A percentile compares a stretch with the other conserved stretches of the same genome.
These are phyloP conservation scores for Xerocomellus amylosporus DNA, from an alignment of 768 basidiomycete species.

Conservation along the genomic window DNA sequence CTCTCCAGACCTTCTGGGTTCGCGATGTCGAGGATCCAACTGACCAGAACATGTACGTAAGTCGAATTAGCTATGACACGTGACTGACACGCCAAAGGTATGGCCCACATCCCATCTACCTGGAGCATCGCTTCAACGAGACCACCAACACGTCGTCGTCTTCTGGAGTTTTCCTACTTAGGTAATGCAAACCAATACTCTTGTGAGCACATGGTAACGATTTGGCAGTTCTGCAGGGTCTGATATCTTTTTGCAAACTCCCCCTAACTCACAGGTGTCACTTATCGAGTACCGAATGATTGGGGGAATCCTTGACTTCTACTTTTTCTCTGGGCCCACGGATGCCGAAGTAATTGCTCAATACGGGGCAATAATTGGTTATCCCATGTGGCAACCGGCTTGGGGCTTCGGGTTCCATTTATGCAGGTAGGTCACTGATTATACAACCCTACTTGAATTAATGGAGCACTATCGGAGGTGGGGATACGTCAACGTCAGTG, in stretches of 20 bases:
- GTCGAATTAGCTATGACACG: background rate
- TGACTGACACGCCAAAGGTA: constrained; percentile 41
- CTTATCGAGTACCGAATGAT: constrained; percentile 70
- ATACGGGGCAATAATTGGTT: constrained; percentile 63
- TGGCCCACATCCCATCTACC: constrained; percentile 68
- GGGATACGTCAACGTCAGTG: constrained; percentile 52
- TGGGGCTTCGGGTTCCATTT: constrained; percentile 83
- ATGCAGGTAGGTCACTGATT: constrained; percentile 43
- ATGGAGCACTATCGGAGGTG: constrained; percentile 25
- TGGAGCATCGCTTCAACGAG: constrained; percentile 67
- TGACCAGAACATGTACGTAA: constrained; percentile 61
- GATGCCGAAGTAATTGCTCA: constrained; percentile 63
- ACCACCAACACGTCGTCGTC: constrained; percentile 51
- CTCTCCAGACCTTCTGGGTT: constrained; percentile 68
- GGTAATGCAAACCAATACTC: constrained; percentile 34
- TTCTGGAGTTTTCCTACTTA: constrained; percentile 76
- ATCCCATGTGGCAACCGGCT: constrained; percentile 67
- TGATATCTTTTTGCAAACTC: constrained; percentile 67
- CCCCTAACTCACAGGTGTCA: constrained; percentile 50
- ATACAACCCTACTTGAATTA: background rate
- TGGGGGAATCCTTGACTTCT: constrained; percentile 75
- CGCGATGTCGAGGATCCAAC: constrained; percentile 60
- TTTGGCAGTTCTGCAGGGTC: constrained; percentile 57
- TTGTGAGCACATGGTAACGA: constrained; percentile 3
- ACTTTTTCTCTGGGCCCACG: constrained; percentile 62